phyloP scores from a whole-genome alignment of 2,329 filamentous ascomycete genomes.

The Karstenula rhodostoma region DNA sequence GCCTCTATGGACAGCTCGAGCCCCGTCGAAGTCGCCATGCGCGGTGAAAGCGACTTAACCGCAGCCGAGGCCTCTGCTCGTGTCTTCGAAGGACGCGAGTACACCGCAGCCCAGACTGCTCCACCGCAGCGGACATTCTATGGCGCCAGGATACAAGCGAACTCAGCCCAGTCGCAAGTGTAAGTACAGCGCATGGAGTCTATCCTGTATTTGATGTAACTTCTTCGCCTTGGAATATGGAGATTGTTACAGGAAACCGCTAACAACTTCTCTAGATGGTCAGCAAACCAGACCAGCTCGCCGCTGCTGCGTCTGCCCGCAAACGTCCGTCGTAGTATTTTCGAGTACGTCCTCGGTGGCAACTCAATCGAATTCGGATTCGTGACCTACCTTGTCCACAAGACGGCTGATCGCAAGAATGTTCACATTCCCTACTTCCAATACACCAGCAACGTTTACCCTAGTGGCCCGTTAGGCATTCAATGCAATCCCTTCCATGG shows the following conservation, averaged over 20 bases:
- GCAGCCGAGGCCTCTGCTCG: slow-evolving; percentile 3
- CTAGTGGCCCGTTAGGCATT: background rate
- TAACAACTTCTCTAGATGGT: slow-evolving; percentile 30
- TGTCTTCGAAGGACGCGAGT: slow-evolving; percentile 8
- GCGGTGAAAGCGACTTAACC: background rate
- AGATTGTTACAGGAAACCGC: slow-evolving; percentile 1
- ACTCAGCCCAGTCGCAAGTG: slow-evolving; percentile 14
- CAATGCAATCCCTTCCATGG: slow-evolving; percentile 22
- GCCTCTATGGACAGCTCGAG: background rate
- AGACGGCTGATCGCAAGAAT: slow-evolving; percentile 2
- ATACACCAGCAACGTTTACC: slow-evolving; percentile 30
- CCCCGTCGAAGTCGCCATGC: background rate
- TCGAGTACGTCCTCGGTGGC: slow-evolving; percentile 30
- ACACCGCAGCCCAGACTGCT: background rate
- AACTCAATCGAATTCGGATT: slow-evolving; percentile 37
- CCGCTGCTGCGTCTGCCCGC: slow-evolving; percentile 35
- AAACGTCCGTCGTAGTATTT: slow-evolving; percentile 33
- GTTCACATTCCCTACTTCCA: slow-evolving; percentile 27
- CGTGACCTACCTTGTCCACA: slow-evolving; percentile 26
- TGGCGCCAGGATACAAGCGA: slow-evolving; percentile 20
- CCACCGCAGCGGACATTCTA: background rate
- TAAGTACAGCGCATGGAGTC: background rate
- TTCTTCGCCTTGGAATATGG: too few species aligned
- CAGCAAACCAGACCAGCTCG: slow-evolving; percentile 32
- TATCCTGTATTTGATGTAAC: too few species aligned